A percentile compares a stretch with the other conserved stretches of the same genome.
phyloP scores from a whole-genome alignment of 2,329 filamentous ascomycete genomes.

The Colletotrichum sp. region DNA sequence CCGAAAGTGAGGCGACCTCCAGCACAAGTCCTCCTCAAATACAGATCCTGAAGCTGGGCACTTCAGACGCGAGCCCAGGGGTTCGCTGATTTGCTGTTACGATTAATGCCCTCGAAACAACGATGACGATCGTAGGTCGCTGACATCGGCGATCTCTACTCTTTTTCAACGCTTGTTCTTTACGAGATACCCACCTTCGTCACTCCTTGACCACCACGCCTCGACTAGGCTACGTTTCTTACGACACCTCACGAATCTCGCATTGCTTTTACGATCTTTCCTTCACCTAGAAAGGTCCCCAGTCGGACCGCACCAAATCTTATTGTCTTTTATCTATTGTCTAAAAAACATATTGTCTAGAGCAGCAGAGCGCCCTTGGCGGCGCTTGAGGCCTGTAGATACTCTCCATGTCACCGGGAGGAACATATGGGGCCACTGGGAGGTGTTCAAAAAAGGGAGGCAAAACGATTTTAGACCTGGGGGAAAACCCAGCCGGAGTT shows the following conservation, averaged over 20 bases:
- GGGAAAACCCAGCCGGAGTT: constrained; percentile 8
- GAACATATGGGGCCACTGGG: constrained; percentile 11
- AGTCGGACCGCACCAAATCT: not conserved
- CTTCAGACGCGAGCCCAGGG: not conserved
- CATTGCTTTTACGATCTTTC: not conserved
- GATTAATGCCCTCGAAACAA: constrained; percentile 18
- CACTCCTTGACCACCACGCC: constrained; percentile 16
- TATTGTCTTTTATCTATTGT: constrained; percentile 16
- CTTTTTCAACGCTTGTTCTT: constrained; percentile 1
- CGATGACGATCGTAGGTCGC: not conserved
- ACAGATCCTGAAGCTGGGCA: not conserved
- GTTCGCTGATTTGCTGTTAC: not conserved
- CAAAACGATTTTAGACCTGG: constrained; percentile 13
- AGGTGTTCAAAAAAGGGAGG: not conserved
- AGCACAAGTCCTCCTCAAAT: not conserved
- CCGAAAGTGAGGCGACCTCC: constrained; percentile 6
- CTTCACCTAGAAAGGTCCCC: not conserved
- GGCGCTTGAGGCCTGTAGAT: constrained; percentile 13
- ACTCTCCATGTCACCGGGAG: not conserved
- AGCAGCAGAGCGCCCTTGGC: not conserved
- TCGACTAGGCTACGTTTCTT: constrained; percentile 13
- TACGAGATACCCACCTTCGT: constrained; percentile 30
- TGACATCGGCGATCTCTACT: constrained; percentile 11
- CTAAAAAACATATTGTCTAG: constrained; percentile 8
- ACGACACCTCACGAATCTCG: constrained; percentile 7